Percentiles rank a stretch among this genome's conserved stretches.
Evolutionary conservation across 2,329 filamentous ascomycete genomes (phyloP).

Genomic region (Tolypocladium amazonense): DNA sequence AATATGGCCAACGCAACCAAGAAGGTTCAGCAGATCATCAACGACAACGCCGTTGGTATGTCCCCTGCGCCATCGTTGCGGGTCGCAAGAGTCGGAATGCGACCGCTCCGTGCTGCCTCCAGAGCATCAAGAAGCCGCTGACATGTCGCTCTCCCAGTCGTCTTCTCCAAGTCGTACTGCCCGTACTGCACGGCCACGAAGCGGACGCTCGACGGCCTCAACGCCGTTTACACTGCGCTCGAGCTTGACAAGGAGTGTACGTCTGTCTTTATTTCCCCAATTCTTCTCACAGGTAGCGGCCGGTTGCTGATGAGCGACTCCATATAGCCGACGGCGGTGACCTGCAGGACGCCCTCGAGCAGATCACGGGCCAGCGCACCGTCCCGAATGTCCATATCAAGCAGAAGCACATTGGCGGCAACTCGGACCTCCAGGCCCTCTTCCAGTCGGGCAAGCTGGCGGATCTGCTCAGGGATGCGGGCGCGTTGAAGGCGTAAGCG

Average conservation of each 20-base stretch:
- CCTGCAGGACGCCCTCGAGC: conserved; percentile 72
- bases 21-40: conserved; percentile 78
- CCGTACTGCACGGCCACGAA: conserved; percentile 83
- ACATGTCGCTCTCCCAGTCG: conserved; percentile 40
- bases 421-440: conserved; percentile 68
- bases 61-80: conserved; percentile 1
- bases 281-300: not conserved
- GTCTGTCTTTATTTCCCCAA: conserved; percentile 21
- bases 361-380: conserved; percentile 74
- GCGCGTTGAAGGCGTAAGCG: conserved; percentile 31
- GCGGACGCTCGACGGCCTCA: conserved; percentile 55
- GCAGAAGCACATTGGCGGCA: conserved; percentile 88
- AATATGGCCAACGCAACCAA: conserved; percentile 74
- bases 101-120: not conserved
- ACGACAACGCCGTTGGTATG: conserved; percentile 77
- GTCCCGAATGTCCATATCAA: conserved; percentile 95
- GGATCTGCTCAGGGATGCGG: conserved; percentile 29
- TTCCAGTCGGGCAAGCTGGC: conserved; percentile 32
- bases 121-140: not conserved
- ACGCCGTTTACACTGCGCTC: conserved; percentile 62
- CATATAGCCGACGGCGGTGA: conserved; percentile 64
- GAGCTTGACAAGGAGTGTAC: conserved; percentile 80
- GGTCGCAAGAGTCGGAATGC: not conserved
- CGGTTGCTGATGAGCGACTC: not conserved
- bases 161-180: conserved; percentile 97